Conservation (phyloP, 345 rosid genomes). For the Camelina hispida region DNA sequence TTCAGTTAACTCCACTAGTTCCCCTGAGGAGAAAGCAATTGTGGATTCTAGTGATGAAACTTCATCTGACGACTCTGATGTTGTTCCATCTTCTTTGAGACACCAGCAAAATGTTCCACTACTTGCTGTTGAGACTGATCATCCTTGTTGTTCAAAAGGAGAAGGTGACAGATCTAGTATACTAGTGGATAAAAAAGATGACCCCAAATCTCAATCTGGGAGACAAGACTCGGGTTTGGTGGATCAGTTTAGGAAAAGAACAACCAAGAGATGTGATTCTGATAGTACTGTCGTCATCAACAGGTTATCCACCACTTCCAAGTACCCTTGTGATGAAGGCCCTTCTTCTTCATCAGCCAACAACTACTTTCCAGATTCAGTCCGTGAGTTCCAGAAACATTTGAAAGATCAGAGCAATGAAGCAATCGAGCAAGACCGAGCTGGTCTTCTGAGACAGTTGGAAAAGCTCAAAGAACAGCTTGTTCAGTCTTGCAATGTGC, state of each 20-base stretch:
- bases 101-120: slow-evolving; percentile 47
- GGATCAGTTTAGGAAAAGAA: slow-evolving; percentile 40
- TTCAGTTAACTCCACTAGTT: slow-evolving; percentile 47
- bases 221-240: slow-evolving; percentile 35
- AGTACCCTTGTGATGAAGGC: slow-evolving; percentile 35
- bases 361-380: slow-evolving; percentile 49
- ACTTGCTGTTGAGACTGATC: slow-evolving; percentile 48
- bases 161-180: neutral
- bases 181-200: slow-evolving; percentile 32
- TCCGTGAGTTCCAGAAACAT: slow-evolving; percentile 38
- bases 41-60: slow-evolving; percentile 53
- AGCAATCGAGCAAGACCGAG: slow-evolving; percentile 63
- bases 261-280: slow-evolving; percentile 48
- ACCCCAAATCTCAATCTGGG: slow-evolving; percentile 41
- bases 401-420: slow-evolving; percentile 39
- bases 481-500: slow-evolving; percentile 48
- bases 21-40: slow-evolving; percentile 35
- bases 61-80: slow-evolving; percentile 63
- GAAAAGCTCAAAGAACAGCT: slow-evolving; percentile 95
- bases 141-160: slow-evolving; percentile 38
- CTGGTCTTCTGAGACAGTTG: slow-evolving; percentile 82
- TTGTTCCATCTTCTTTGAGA: slow-evolving; percentile 44
- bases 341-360: slow-evolving; percentile 40
- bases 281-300: slow-evolving; percentile 52
- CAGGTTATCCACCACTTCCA: slow-evolving; percentile 54